Conservation (phyloP, 2,329 filamentous ascomycete genomes). For the Purpureocillium takamizusanense region DNA sequence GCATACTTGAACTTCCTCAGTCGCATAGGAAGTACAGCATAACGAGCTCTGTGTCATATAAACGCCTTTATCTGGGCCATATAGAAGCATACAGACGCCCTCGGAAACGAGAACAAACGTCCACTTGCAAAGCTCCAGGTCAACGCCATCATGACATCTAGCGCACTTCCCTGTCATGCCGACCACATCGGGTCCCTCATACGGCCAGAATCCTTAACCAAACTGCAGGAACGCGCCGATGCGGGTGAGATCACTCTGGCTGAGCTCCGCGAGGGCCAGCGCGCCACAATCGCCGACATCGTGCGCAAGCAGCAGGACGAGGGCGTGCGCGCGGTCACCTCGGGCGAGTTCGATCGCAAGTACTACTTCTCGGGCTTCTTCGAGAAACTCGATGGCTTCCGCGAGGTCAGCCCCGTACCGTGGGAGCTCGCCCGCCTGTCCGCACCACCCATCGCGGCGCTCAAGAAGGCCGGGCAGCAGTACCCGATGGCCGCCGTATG, state of each 20-base stretch:
- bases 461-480: constrained; percentile 26
- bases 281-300: constrained; percentile 53
- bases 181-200: constrained; percentile 67
- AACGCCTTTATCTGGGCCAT: too few species aligned
- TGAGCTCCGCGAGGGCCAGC: constrained; percentile 47
- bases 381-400: constrained; percentile 33
- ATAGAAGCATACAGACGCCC: too few species aligned
- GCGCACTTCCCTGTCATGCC: constrained; percentile 51
- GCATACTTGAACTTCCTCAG: too few species aligned
- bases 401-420: constrained; percentile 26
- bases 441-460: constrained; percentile 28
- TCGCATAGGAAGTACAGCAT: too few species aligned
- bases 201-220: constrained; percentile 52
- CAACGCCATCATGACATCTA: constrained; percentile 10
- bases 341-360: constrained; percentile 56
- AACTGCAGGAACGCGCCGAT: constrained; percentile 39
- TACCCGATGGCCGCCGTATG: constrained; percentile 31
- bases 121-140: too few species aligned
- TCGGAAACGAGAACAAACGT: too few species aligned
- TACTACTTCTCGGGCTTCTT: constrained; percentile 41
- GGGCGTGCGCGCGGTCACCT: constrained; percentile 54
- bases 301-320: constrained; percentile 56
- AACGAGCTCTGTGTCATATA: too few species aligned
- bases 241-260: constrained; percentile 29
- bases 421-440: constrained; percentile 27